phyloP scores from a whole-genome alignment of 306 rosid genomes.

The Arachis stenosperma region DNA sequence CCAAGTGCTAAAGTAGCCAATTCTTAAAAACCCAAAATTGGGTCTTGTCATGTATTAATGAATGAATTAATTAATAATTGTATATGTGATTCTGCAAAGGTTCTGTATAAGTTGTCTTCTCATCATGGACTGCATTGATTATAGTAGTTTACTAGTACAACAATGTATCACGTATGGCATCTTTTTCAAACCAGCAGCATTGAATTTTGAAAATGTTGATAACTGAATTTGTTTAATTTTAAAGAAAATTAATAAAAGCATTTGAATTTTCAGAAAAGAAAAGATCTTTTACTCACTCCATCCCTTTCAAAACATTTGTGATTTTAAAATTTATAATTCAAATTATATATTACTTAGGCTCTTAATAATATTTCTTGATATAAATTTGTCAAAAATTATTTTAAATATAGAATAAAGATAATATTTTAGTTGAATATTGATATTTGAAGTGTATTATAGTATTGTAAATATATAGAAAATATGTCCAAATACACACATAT shows the following conservation, averaged over 20 bases:
- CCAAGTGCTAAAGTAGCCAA: neutral
- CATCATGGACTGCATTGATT: conserved; percentile 9
- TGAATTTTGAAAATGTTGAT: neutral
- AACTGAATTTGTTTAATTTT: neutral
- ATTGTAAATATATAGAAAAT: too few species aligned
- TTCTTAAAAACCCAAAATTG: neutral
- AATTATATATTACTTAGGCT: too few species aligned
- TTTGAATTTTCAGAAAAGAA: too few species aligned
- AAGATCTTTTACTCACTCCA: too few species aligned
- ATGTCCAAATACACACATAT: too few species aligned
- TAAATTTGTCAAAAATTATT: too few species aligned
- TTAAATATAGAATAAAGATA: too few species aligned
- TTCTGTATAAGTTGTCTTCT: neutral
- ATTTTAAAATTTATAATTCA: too few species aligned
- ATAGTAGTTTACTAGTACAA: conserved; percentile 11
- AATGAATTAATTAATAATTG: neutral
- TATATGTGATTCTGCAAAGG: neutral
- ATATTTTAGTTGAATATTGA: too few species aligned
- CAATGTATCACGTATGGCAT: neutral
- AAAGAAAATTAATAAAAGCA: neutral
- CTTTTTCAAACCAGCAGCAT: conserved; percentile 16
- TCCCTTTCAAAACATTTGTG: too few species aligned
- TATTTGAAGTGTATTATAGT: too few species aligned
- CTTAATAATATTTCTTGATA: too few species aligned
- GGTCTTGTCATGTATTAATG: neutral